Base-by-base conservation (phyloP, 371 early-diverging fungal species). In the Dichotomocladium elegans region DNA sequence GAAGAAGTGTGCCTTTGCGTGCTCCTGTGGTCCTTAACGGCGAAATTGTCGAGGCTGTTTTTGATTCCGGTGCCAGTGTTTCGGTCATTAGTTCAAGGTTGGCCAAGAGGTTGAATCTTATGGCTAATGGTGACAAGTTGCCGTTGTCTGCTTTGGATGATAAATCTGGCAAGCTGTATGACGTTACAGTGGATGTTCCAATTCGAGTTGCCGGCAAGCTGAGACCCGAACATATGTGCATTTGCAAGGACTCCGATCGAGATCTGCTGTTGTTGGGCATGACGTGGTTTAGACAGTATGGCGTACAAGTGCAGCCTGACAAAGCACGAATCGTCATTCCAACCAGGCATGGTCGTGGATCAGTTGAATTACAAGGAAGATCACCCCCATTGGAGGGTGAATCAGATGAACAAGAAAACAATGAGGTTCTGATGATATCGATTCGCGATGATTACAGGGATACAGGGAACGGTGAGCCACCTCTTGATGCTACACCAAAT, bases 21-120 rank as follows among this genome's bases (percentile, higher is more conserved):
- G 50, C 27, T 0, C 41, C 55, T 5, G 28, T 58, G 2, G 44
- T 41, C 0, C 55, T 63, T n/a, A 49, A 49, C 27, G 45, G 43
- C 2, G 37, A 49, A 2, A 5, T 42, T 1, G 27, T 58, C 9
- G 21, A 47, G 9, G 57, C 64, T 1, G 41, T 55, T 19, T 28
- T 57, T 7, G 65, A 64, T 31, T 42, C 55, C 8, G 58, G 65
- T 0, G 58, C 58, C n/a, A 49, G 57, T 12, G 57, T 57, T 0
- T 60, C 57, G 0, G 55, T 64, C 0, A 45, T 60, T 10, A 57
- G 58, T 5, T 28, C 4, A 3, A 35, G 42, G 0, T 34, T 60
- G 2, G 65, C 60, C 1, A 19, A 57, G 1, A 30, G 27, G 27
- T 17, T 64, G 1, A 26, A 34, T 0, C 19, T 63, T 1, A 11